Percentiles rank a stretch among this genome's conserved stretches.
Conservation (phyloP, 306 rosid species). For the Rosa multiflora region DNA sequence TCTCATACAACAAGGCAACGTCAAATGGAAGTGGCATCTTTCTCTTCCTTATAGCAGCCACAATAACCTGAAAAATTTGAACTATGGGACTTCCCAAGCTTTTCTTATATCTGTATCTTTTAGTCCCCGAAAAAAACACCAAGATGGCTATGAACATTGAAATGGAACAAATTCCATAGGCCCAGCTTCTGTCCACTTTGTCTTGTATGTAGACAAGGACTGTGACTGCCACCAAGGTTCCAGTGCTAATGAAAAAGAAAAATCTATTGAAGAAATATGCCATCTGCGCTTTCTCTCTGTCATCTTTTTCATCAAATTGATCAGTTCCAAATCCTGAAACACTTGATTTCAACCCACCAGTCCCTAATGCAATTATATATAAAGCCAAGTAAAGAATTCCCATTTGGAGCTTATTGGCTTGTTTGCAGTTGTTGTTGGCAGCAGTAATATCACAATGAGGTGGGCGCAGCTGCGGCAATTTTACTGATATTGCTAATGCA, state of each 20-base stretch:
- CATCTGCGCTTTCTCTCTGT: constrained; percentile 77
- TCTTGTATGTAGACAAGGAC: constrained; percentile 70
- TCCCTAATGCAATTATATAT: constrained; percentile 75
- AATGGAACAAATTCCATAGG: constrained; percentile 74
- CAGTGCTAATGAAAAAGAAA: constrained; percentile 69
- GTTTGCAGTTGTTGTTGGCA: constrained; percentile 47
- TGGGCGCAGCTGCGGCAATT: constrained; percentile 64
- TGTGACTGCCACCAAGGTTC: constrained; percentile 72
- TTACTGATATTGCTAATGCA: constrained; percentile 66
- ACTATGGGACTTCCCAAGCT: constrained; percentile 83
- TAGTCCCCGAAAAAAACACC: constrained; percentile 56
- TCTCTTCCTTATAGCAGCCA: constrained; percentile 61
- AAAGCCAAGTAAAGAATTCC: constrained; percentile 69
- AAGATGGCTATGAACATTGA: constrained; percentile 56
- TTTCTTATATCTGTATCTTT: constrained; percentile 63
- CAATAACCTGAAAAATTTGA: constrained; percentile 70
- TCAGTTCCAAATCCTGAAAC: constrained; percentile 91
- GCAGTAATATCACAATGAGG: constrained; percentile 50
- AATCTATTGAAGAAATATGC: constrained; percentile 80
- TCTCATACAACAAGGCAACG: constrained; percentile 53
- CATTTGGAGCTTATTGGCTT: constrained; percentile 74
- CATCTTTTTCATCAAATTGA: constrained; percentile 83
- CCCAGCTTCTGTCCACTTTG: constrained; percentile 78
- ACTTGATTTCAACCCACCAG: constrained; percentile 92
- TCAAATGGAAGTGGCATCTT: constrained; percentile 48